These are phyloP conservation scores for Fusarium guadeloupense DNA, from an alignment of 2,329 filamentous ascomycete species.

Conservation along the genomic window DNA sequence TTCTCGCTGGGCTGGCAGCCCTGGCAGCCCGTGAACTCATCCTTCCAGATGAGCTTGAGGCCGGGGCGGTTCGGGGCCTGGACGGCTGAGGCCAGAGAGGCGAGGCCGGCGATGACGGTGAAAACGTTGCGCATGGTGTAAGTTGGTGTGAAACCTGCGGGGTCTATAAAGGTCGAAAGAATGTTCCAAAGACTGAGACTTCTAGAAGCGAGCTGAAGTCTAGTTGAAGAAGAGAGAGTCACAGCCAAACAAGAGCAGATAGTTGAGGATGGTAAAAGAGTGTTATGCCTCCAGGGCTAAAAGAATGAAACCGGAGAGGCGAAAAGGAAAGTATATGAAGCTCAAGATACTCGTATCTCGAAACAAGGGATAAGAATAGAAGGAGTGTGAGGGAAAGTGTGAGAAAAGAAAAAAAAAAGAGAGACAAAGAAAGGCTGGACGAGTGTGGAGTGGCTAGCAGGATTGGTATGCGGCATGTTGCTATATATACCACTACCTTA, in stretches of 20 bases:
- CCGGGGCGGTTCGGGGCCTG: conserved; percentile 51
- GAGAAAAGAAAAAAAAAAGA: neutral
- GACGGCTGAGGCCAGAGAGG: conserved; percentile 48
- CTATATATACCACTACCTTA: conserved; percentile 35
- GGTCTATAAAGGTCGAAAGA: neutral
- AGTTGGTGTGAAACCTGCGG: conserved; percentile 19
- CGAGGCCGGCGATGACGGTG: conserved; percentile 30
- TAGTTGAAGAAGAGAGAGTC: conserved; percentile 5
- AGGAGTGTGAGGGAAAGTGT: conserved; percentile 6
- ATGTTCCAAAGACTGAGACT: conserved; percentile 8
- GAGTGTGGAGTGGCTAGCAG: conserved; percentile 20
- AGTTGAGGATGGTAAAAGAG: too few species aligned
- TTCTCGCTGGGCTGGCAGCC: conserved; percentile 50
- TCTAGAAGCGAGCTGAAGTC: neutral
- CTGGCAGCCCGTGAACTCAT: conserved; percentile 54
- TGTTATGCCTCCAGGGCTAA: conserved; percentile 37
- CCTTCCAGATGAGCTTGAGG: conserved; percentile 56
- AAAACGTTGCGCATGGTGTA: conserved; percentile 42
- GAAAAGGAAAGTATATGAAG: conserved; percentile 4
- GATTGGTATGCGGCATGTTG: conserved; percentile 18
- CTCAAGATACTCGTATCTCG: conserved; percentile 25
- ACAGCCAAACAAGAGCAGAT: conserved; percentile 11
- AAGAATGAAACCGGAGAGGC: conserved; percentile 28
- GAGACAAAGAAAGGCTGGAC: conserved; percentile 33
- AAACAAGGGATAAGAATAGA: conserved; percentile 23